Conservation (phyloP, 176 grass and related monocot species). For the Rhynchospora pubera region DNA sequence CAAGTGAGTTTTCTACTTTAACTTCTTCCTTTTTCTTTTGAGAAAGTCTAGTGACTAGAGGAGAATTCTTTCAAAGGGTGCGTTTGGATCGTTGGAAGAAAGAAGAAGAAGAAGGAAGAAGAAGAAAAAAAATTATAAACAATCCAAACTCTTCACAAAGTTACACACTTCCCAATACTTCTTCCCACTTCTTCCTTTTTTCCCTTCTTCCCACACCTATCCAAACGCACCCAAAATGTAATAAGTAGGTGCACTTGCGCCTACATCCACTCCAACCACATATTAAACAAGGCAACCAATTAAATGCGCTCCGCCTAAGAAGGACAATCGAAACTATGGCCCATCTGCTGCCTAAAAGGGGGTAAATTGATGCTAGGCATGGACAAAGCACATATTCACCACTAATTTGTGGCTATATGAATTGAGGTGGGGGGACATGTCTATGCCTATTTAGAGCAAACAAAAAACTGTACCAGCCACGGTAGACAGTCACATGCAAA, state of each 20-base stretch:
- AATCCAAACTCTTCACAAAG: no score
- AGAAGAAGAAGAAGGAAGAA: no score
- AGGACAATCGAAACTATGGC: not conserved
- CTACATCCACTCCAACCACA: not conserved
- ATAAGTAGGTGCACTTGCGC: not conserved
- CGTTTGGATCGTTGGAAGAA: no score
- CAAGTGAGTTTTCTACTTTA: not conserved
- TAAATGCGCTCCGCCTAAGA: not conserved
- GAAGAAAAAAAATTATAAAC: no score
- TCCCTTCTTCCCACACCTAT: no score
- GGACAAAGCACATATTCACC: not conserved
- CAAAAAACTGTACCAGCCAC: slow-evolving; percentile 3
- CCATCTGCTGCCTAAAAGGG: slow-evolving; percentile 11
- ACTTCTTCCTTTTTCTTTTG: not conserved
- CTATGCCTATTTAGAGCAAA: slow-evolving; percentile 12
- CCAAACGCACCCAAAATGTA: no score
- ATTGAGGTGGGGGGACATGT: slow-evolving; percentile 15
- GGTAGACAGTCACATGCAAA: slow-evolving; percentile 21
- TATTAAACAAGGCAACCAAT: not conserved
- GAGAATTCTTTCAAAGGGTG: not conserved
- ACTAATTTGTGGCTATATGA: slow-evolving; percentile 6
- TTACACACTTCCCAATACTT: no score
- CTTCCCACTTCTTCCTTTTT: no score
- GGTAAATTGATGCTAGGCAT: not conserved
- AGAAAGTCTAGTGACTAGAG: not conserved